A percentile compares a stretch with the other conserved stretches of the same genome.
Conservation (phyloP, 805 yeast genomes). For the Cyberlindnera subsufficiens region DNA sequence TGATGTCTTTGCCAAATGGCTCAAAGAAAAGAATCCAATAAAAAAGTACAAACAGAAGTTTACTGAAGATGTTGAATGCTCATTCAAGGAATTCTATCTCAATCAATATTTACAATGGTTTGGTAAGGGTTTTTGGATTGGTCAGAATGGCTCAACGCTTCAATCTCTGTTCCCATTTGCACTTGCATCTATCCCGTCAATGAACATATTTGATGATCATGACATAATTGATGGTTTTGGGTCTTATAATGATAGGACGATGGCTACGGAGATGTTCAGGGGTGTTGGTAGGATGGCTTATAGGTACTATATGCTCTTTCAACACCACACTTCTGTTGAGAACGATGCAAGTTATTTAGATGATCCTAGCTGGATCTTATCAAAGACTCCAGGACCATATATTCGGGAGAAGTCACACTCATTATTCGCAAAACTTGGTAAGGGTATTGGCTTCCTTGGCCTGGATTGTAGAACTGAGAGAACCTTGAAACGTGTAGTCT, state of each 20-base stretch:
- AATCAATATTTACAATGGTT: slow-evolving; percentile 81
- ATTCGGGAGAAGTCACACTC: slow-evolving; percentile 66
- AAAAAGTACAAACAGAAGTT: slow-evolving; percentile 39
- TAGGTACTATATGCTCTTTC: slow-evolving; percentile 85
- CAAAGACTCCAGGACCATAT: slow-evolving; percentile 56
- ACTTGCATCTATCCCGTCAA: slow-evolving; percentile 74
- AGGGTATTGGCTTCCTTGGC: slow-evolving; percentile 65
- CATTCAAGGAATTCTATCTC: slow-evolving; percentile 63
- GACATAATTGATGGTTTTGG: slow-evolving; percentile 97
- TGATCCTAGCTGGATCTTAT: slow-evolving; percentile 58
- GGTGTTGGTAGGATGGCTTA: slow-evolving; percentile 77
- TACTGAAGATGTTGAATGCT: slow-evolving; percentile 41
- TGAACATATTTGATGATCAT: slow-evolving; percentile 90
- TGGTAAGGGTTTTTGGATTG: slow-evolving; percentile 84
- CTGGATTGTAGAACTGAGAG: slow-evolving; percentile 94
- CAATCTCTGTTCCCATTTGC: slow-evolving; percentile 71
- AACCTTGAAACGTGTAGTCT: slow-evolving; percentile 50
- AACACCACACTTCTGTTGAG: slow-evolving; percentile 64
- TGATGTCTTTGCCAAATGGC: slow-evolving; percentile 55
- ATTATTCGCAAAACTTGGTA: slow-evolving; percentile 67
- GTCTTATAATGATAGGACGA: slow-evolving; percentile 71
- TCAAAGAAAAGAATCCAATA: slow-evolving; percentile 42
- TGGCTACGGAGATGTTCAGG: slow-evolving; percentile 61
- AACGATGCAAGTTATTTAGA: slow-evolving; percentile 34
- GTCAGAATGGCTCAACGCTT: slow-evolving; percentile 54